These are phyloP conservation scores for Naganishia cerealis DNA, from an alignment of 1,284 basidiomycete species.

Conservation along the genomic window DNA sequence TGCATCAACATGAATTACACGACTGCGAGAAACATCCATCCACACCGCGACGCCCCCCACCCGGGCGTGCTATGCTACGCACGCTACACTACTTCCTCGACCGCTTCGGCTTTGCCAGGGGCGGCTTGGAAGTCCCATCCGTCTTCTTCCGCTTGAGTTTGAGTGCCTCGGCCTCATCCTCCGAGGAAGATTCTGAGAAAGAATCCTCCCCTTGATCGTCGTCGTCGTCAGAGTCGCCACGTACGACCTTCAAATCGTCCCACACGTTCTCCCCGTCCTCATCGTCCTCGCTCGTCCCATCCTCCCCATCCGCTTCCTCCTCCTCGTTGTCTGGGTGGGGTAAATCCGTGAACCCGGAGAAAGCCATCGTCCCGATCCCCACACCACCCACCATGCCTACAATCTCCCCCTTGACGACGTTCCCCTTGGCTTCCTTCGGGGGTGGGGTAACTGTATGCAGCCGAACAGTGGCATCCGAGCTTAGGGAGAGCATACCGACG, in stretches of 20 bases:
- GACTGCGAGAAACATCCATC: not conserved
- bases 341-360: conserved; percentile 50
- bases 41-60: not conserved
- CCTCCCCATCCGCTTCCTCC: conserved; percentile 28
- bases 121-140: conserved; percentile 17
- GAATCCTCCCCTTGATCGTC: conserved; percentile 57
- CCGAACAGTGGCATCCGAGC: conserved; percentile 59
- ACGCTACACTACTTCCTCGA: not conserved
- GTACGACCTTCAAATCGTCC: conserved; percentile 42
- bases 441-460: conserved; percentile 68
- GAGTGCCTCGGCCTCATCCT: conserved; percentile 56
- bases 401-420: conserved; percentile 63
- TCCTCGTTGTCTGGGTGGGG: conserved; percentile 42
- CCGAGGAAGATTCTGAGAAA: conserved; percentile 45
- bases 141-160: conserved; percentile 45
- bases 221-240: conserved; percentile 42
- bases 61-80: too few relatives aligned
- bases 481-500: conserved; percentile 45
- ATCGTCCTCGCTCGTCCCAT: conserved; percentile 38
- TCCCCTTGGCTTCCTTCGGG: conserved; percentile 58
- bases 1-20: too few relatives aligned
- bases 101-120: not conserved
- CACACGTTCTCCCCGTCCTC: conserved; percentile 38
- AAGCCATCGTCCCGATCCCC: conserved; percentile 60
- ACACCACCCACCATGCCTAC: conserved; percentile 69